Evolutionary conservation across 805 yeast species (phyloP).

Genomic region (Kazachstania kunashirensis): DNA sequence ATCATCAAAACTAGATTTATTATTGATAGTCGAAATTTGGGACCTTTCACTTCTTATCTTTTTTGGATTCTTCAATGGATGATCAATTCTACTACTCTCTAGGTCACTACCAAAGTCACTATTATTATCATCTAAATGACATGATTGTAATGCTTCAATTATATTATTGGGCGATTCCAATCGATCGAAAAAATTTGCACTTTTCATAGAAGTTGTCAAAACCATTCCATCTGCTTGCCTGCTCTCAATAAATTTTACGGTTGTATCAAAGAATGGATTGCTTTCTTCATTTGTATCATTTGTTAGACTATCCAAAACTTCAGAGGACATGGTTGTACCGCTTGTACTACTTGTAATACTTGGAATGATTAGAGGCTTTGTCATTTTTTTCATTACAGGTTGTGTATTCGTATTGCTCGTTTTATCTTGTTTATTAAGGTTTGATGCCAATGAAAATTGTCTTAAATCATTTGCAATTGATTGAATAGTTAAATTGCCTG

Average conservation of each 20-base stretch:
- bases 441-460: conserved; percentile 9
- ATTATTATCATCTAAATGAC: conserved; percentile 3
- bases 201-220: no score
- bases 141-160: background rate
- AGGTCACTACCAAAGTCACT: conserved; percentile 6
- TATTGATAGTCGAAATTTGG: no score
- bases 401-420: background rate
- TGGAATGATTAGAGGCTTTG: background rate
- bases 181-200: no score
- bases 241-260: conserved; percentile 4
- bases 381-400: background rate
- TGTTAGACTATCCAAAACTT: conserved; percentile 10
- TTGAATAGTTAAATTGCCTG: conserved; percentile 11
- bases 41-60: background rate
- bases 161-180: background rate
- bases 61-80: background rate
- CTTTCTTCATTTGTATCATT: conserved; percentile 11
- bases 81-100: conserved; percentile 2
- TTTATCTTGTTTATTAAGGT: background rate
- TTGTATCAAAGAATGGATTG: conserved; percentile 14
- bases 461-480: conserved; percentile 8
- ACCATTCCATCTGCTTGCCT: no score
- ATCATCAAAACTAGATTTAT: no score
- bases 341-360: conserved; percentile 1
- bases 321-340: background rate